Conservation (phyloP, 2,329 filamentous ascomycete genomes). For the Pseudogymnoascus sp. region DNA sequence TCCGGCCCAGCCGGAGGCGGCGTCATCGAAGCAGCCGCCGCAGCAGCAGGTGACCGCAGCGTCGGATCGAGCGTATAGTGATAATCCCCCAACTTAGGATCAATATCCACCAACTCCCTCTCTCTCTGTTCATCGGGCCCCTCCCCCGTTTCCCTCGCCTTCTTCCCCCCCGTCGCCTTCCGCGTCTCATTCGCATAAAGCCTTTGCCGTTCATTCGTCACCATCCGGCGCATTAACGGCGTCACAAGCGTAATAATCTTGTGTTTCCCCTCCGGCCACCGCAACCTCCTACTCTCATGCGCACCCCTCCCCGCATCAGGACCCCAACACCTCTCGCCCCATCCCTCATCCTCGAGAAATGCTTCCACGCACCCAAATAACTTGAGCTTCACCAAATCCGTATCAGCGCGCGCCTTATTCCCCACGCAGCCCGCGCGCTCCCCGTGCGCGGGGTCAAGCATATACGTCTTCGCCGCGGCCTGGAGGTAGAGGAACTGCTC, state of each 20-base stretch:
- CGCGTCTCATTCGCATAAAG: constrained; percentile 22
- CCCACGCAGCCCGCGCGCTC: constrained; percentile 24
- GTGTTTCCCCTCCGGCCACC: constrained; percentile 24
- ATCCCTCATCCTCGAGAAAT: constrained; percentile 25
- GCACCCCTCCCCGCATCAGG: constrained; percentile 13
- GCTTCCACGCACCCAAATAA: constrained; percentile 21
- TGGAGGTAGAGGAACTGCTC: constrained; percentile 25
- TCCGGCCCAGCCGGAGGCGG: neutral
- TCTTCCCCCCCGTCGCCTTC: constrained; percentile 13
- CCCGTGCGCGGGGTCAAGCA: constrained; percentile 24
- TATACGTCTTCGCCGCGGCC: constrained; percentile 25
- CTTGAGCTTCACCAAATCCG: constrained; percentile 23
- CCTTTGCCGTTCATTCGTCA: constrained; percentile 28
- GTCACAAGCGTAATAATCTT: constrained; percentile 22
- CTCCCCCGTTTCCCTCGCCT: neutral
- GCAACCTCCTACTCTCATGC: constrained; percentile 16
- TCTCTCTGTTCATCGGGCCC: neutral
- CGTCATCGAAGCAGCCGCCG: neutral
- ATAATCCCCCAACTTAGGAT: constrained; percentile 12
- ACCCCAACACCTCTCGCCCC: constrained; percentile 24
- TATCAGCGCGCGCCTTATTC: constrained; percentile 18
- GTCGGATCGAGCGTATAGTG: constrained; percentile 9
- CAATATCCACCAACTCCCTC: constrained; percentile 8
- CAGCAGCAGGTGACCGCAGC: neutral
- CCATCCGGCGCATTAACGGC: constrained; percentile 26